Evolutionary conservation across 1,284 basidiomycete genomes (phyloP).

Genomic region (Coriolopsis trogii): DNA sequence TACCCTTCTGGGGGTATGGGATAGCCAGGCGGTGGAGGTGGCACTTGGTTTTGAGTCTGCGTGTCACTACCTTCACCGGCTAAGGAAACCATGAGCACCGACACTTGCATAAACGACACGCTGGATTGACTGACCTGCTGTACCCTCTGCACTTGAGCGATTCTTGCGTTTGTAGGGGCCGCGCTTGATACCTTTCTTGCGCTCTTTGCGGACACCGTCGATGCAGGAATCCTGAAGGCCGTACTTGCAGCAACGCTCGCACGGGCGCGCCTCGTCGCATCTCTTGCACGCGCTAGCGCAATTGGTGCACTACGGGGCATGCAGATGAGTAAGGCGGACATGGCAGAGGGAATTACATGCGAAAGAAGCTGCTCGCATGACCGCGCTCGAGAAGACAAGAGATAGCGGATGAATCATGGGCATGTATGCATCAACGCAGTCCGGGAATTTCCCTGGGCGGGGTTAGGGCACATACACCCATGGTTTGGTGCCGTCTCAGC

Average conservation of each 20-base stretch:
- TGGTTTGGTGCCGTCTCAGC: too few species aligned
- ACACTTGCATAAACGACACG: conserved; percentile 32
- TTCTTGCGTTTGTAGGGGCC: conserved; percentile 84
- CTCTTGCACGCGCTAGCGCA: conserved; percentile 87
- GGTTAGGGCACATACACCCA: too few species aligned
- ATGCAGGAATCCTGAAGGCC: conserved; percentile 69
- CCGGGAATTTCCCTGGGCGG: too few species aligned
- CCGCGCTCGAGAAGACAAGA: too few species aligned
- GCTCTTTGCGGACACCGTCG: conserved; percentile 80
- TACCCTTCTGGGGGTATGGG: conserved; percentile 54
- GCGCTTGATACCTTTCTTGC: conserved; percentile 85
- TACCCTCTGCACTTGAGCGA: conserved; percentile 43
- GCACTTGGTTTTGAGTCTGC: conserved; percentile 28
- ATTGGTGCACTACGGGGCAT: conserved; percentile 66
- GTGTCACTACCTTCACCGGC: conserved; percentile 14
- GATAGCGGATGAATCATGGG: background rate
- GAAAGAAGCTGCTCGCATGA: too few species aligned
- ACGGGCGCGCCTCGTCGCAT: conserved; percentile 80
- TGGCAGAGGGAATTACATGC: too few species aligned
- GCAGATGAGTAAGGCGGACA: too few species aligned
- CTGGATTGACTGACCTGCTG: conserved; percentile 22
- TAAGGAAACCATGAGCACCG: too few species aligned
- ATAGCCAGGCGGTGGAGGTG: conserved; percentile 38
- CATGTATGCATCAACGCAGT: too few species aligned
- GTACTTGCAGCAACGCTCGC: conserved; percentile 82